phyloP scores from a whole-genome alignment of 495 filamentous ascomycete species.

The Penicillium verhagenii region DNA sequence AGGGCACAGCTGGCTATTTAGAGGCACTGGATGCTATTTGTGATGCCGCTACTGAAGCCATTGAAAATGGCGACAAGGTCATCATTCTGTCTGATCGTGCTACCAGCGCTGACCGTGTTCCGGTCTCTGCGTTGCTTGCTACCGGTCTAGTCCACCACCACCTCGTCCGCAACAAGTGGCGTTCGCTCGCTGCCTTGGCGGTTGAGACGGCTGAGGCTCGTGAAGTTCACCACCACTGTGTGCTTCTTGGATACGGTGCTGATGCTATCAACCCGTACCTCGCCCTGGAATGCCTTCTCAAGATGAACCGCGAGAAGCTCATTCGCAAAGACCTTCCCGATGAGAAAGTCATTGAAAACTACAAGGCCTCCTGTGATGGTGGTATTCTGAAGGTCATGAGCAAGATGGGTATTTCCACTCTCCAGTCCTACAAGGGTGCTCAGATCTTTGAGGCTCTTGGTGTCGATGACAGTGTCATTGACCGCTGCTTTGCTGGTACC shows the following conservation, averaged over 20 bases:
- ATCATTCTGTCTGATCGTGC: slow-evolving; percentile 90
- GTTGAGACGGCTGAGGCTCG: slow-evolving; percentile 96
- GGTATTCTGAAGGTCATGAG: slow-evolving; percentile 99
- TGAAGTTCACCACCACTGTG: slow-evolving; percentile 99
- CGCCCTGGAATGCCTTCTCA: slow-evolving; percentile 95
- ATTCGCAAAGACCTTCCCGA: slow-evolving; percentile 87
- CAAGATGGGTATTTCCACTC: slow-evolving; percentile 99
- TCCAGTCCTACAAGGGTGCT: slow-evolving; percentile 98
- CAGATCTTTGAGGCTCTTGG: slow-evolving; percentile 99
- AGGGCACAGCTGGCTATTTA: slow-evolving; percentile 84
- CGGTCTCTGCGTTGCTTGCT: slow-evolving; percentile 85
- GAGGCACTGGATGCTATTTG: slow-evolving; percentile 89
- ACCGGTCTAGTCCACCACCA: slow-evolving; percentile 97
- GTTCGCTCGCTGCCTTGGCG: slow-evolving; percentile 82
- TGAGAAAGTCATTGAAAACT: slow-evolving; percentile 88
- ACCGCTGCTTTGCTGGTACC: slow-evolving; percentile 94
- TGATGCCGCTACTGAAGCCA: slow-evolving; percentile 78
- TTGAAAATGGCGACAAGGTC: slow-evolving; percentile 81
- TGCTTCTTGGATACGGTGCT: slow-evolving; percentile 91
- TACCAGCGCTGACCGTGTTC: slow-evolving; percentile 77
- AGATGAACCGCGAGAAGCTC: slow-evolving; percentile 94
- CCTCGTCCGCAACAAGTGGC: slow-evolving; percentile 94
- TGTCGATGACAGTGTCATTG: slow-evolving; percentile 91
- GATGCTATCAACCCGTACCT: slow-evolving; percentile 98
- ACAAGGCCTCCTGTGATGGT: slow-evolving; percentile 96